phyloP scores from a whole-genome alignment of 2,329 filamentous ascomycete genomes.

The Meredithiella fracta region DNA sequence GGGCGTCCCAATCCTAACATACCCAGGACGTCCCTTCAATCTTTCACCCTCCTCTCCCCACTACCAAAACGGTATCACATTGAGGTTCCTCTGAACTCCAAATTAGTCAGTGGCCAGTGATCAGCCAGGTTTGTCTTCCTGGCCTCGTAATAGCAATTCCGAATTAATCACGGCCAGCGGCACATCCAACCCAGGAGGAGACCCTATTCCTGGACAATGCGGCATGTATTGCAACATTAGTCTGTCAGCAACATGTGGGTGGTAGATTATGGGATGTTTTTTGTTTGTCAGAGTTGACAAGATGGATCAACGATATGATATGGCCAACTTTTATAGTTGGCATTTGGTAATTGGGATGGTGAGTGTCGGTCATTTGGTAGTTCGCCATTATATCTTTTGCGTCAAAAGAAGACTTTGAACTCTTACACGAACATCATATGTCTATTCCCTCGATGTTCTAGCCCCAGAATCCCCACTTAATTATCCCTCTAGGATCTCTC shows the following conservation, averaged over 20 bases:
- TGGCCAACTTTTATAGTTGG: not conserved
- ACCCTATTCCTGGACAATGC: not conserved
- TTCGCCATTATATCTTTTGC: no score
- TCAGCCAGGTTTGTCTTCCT: no score
- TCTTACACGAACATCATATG: no score
- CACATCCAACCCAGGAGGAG: not conserved
- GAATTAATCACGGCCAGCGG: not conserved
- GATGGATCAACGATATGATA: not conserved
- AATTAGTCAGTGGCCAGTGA: not conserved
- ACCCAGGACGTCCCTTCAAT: no score
- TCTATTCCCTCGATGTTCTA: no score
- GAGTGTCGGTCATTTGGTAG: no score
- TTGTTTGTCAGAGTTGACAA: not conserved
- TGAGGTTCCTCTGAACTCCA: not conserved
- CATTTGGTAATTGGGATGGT: not conserved
- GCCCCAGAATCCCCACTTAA: no score
- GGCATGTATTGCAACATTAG: not conserved
- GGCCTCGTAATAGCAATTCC: not conserved
- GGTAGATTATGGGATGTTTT: not conserved
- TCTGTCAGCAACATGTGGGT: not conserved
- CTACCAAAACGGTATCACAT: not conserved
- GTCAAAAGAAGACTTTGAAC: no score
- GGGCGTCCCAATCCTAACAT: no score
- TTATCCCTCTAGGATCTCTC: no score
- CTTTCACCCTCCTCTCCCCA: no score